Evolutionary conservation across 805 yeast genomes (phyloP).

Genomic region (Saturnispora dispora): DNA sequence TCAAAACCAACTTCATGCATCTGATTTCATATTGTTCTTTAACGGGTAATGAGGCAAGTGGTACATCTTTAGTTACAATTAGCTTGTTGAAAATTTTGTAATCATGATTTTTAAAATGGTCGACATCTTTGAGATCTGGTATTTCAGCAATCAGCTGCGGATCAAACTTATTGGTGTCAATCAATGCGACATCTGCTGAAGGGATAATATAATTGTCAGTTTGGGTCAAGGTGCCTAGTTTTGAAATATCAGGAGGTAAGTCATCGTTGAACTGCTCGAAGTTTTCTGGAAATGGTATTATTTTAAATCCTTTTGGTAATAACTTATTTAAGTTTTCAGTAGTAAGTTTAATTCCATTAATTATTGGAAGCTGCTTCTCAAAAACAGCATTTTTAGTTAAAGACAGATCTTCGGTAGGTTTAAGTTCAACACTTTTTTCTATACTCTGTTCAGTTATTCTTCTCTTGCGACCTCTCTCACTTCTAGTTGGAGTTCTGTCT

Average conservation of each 20-base stretch:
- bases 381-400: background rate
- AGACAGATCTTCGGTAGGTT: background rate
- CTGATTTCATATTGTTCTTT: slow-evolving; percentile 52
- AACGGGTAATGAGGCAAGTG: slow-evolving; percentile 30
- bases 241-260: slow-evolving; percentile 32
- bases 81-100: slow-evolving; percentile 60
- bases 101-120: slow-evolving; percentile 65
- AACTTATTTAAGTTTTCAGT: slow-evolving; percentile 39
- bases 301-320: slow-evolving; percentile 43
- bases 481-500: slow-evolving; percentile 16
- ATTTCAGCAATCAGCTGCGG: slow-evolving; percentile 41
- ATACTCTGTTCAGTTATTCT: background rate
- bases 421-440: background rate
- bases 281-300: slow-evolving; percentile 36
- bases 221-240: slow-evolving; percentile 11
- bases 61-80: slow-evolving; percentile 24
- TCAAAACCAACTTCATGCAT: slow-evolving; percentile 54
- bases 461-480: slow-evolving; percentile 3
- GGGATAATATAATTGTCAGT: slow-evolving; percentile 43
- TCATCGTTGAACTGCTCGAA: slow-evolving; percentile 30
- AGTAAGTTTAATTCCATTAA: slow-evolving; percentile 32
- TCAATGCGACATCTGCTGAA: slow-evolving; percentile 29
- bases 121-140: slow-evolving; percentile 58
- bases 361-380: slow-evolving; percentile 18
- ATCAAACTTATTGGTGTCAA: slow-evolving; percentile 24